Evolutionary conservation across 2,329 filamentous ascomycete genomes (phyloP).

Genomic region (Calonectria fujianensis): DNA sequence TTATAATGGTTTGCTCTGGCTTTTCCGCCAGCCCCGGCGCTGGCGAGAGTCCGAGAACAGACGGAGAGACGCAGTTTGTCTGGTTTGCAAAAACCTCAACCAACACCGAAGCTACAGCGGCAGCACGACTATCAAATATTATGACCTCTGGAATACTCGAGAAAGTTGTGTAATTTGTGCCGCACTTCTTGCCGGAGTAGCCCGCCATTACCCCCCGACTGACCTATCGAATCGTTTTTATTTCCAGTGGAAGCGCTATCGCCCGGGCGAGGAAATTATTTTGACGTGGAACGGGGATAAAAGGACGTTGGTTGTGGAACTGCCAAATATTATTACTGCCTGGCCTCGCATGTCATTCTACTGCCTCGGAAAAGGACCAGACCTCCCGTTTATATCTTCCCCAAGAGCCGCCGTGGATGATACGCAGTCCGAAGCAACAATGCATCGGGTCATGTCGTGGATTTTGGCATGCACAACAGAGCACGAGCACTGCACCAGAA

Average conservation of each 20-base stretch:
- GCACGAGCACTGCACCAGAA: slow-evolving; percentile 37
- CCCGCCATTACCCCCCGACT: slow-evolving; percentile 26
- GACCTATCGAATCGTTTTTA: slow-evolving; percentile 22
- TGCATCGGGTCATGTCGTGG: slow-evolving; percentile 38
- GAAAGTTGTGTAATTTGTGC: slow-evolving; percentile 28
- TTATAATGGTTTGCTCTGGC: background rate
- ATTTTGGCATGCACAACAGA: slow-evolving; percentile 33
- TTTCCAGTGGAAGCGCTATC: slow-evolving; percentile 23
- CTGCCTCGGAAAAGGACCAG: slow-evolving; percentile 12
- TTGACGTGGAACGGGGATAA: slow-evolving; percentile 26
- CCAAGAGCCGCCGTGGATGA: slow-evolving; percentile 38
- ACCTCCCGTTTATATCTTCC: slow-evolving; percentile 26
- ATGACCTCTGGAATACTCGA: background rate
- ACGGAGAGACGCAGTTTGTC: background rate
- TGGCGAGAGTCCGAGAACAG: background rate
- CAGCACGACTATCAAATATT: slow-evolving; percentile 1
- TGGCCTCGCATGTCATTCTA: slow-evolving; percentile 40
- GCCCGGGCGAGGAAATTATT: slow-evolving; percentile 21
- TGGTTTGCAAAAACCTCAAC: slow-evolving; percentile 22
- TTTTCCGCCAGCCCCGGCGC: background rate
- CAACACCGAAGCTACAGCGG: background rate
- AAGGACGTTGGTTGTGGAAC: slow-evolving; percentile 9
- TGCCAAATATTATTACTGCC: background rate
- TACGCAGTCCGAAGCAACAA: slow-evolving; percentile 36
- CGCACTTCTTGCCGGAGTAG: slow-evolving; percentile 20